Evolutionary conservation across 257 asterid species (phyloP).

Genomic region (Leonotis leonurus): DNA sequence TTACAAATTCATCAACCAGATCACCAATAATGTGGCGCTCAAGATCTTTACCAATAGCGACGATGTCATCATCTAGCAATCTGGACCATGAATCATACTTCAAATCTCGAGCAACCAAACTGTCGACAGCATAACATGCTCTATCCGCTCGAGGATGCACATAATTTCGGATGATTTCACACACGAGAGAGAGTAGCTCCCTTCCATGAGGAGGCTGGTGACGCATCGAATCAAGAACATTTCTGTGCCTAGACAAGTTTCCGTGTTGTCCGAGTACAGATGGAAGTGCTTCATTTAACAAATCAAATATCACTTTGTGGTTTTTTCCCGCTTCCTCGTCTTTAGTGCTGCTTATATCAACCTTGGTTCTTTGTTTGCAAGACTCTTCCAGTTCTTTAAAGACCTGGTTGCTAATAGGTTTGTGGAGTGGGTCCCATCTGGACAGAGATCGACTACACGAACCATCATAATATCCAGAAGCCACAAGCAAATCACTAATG

Average conservation of each 20-base stretch:
- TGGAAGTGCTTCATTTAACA: conserved; percentile 73
- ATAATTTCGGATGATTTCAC: conserved; percentile 39
- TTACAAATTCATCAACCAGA: conserved; percentile 53
- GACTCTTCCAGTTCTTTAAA: conserved; percentile 74
- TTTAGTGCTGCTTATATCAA: conserved; percentile 34
- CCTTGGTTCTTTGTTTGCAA: conserved; percentile 35
- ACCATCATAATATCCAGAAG: conserved; percentile 68
- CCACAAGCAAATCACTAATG: conserved; percentile 73
- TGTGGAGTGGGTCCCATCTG: conserved; percentile 68
- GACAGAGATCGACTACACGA: conserved; percentile 42
- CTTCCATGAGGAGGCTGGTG: conserved; percentile 52
- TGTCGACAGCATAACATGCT: conserved; percentile 41
- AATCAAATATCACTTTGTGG: conserved; percentile 53
- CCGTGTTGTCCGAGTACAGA: conserved; percentile 37
- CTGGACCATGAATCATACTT: conserved; percentile 45
- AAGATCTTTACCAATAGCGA: conserved; percentile 49
- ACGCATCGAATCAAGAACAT: conserved; percentile 24
- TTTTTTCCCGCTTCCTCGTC: conserved; percentile 34
- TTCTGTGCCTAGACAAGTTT: conserved; percentile 36
- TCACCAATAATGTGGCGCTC: conserved; percentile 50
- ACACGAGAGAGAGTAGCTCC: conserved; percentile 46
- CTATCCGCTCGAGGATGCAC: conserved; percentile 42
- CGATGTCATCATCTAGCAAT: conserved; percentile 47
- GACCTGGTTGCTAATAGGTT: conserved; percentile 61
- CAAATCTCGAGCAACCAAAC: conserved; percentile 58